A percentile compares a stretch with the other conserved stretches of the same genome.
Conservation (phyloP, 139 green algal species). For the Yamagishiella unicocca region DNA sequence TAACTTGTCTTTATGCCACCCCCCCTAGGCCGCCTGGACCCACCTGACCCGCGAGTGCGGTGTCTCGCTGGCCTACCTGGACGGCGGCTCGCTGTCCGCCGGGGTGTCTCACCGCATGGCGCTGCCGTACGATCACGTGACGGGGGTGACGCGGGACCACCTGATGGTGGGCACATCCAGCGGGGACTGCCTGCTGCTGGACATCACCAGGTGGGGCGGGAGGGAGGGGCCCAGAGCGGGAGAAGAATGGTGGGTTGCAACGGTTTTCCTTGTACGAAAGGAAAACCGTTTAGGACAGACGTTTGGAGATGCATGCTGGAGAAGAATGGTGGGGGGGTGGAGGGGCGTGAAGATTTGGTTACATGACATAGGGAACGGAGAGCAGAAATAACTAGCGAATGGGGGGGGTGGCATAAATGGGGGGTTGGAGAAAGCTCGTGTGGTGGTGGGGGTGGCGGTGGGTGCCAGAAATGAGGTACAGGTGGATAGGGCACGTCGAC, state of each 20-base stretch:
- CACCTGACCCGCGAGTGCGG: constrained; percentile 42
- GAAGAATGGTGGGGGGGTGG: no score
- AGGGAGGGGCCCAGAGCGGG: not conserved
- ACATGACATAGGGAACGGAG: no score
- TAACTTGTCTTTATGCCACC: no score
- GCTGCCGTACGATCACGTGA: not conserved
- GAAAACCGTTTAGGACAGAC: no score
- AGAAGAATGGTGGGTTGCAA: not conserved
- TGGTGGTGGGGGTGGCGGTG: no score
- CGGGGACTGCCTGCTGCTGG: constrained; percentile 51
- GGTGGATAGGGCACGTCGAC: no score
- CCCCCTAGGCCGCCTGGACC: constrained; percentile 45
- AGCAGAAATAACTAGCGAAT: not conserved
- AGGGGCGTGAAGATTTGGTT: not conserved
- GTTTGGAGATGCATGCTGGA: no score
- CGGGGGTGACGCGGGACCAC: constrained; percentile 12
- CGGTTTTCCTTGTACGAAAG: no score
- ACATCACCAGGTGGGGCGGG: not conserved
- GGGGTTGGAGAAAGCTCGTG: not conserved
- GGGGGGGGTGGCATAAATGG: not conserved
- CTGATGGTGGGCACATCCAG: constrained; percentile 41
- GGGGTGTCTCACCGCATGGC: not conserved
- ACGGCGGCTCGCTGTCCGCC: not conserved
- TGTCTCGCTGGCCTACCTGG: constrained; percentile 27
- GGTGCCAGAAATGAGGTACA: no score